A percentile compares a stretch with the other conserved stretches of the same genome.
These are phyloP conservation scores for Amylocystis lapponica DNA, from an alignment of 768 basidiomycete species.

Conservation along the genomic window DNA sequence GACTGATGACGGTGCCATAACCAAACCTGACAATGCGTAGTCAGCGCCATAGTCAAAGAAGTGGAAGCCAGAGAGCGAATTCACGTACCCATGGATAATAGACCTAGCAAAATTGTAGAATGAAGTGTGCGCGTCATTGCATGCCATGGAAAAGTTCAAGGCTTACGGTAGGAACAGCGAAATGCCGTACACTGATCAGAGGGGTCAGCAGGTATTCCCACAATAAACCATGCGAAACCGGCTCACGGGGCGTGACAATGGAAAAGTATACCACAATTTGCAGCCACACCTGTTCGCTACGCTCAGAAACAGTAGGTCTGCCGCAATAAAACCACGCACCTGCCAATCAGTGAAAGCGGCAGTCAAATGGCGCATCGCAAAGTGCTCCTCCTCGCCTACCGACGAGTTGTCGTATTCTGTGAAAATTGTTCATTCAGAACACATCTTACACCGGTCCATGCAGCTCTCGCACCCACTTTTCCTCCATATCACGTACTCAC, in stretches of 20 bases:
- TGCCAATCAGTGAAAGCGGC: slow-evolving; percentile 62
- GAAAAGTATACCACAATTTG: slow-evolving; percentile 58
- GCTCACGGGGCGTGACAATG: slow-evolving; percentile 52
- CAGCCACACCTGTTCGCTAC: slow-evolving; percentile 21
- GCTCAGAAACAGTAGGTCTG: neutral
- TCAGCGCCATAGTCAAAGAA: no score
- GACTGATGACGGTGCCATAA: slow-evolving; percentile 47
- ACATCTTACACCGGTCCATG: no score
- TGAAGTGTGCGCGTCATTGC: neutral
- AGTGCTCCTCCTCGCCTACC: slow-evolving; percentile 57
- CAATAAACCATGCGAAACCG: neutral
- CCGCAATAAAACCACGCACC: slow-evolving; percentile 25
- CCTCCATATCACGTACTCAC: slow-evolving; percentile 45
- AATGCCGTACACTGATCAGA: slow-evolving; percentile 53
- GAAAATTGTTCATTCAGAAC: neutral
- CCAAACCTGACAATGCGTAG: slow-evolving; percentile 42
- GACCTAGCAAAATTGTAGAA: slow-evolving; percentile 31
- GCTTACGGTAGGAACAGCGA: slow-evolving; percentile 68
- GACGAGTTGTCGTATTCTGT: slow-evolving; percentile 51
- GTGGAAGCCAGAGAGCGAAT: neutral
- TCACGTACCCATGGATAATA: slow-evolving; percentile 45
- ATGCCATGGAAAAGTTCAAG: slow-evolving; percentile 8
- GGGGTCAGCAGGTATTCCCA: neutral
- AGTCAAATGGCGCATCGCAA: slow-evolving; percentile 46
- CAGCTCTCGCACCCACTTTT: slow-evolving; percentile 48